These are phyloP conservation scores for Tubosaeta brunneosetosa DNA, from an alignment of 768 basidiomycete species.

Conservation along the genomic window DNA sequence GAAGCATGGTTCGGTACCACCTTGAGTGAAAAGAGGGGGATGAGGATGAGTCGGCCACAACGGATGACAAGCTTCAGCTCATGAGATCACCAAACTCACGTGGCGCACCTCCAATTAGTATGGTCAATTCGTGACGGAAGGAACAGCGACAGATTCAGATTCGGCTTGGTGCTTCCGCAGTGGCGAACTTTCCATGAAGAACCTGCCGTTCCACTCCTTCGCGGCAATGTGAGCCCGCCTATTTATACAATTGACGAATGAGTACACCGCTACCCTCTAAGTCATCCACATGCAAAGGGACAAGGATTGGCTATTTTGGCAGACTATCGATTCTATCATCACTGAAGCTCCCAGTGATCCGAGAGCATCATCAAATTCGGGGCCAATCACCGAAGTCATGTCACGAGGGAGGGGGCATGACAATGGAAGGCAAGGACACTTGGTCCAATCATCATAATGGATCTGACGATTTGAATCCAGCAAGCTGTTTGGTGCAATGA, in stretches of 20 bases:
- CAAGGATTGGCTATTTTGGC: not conserved
- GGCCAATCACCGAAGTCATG: not conserved
- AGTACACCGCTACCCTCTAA: not conserved
- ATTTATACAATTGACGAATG: not conserved
- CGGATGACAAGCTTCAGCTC: no score
- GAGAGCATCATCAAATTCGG: not conserved
- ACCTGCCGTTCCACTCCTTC: no score
- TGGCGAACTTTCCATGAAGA: not conserved
- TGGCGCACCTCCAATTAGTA: no score
- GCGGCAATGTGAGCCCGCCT: not conserved
- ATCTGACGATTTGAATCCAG: constrained; percentile 1
- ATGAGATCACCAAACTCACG: no score
- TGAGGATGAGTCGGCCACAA: no score
- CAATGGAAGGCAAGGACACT: not conserved
- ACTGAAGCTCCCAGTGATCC: not conserved
- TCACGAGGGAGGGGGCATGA: not conserved
- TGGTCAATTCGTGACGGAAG: no score
- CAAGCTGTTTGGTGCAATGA: not conserved
- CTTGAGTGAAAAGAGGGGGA: no score
- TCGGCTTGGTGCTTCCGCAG: no score
- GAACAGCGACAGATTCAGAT: no score
- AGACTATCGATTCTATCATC: no score
- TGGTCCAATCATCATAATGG: not conserved
- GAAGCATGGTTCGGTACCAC: no score
- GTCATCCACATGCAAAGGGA: not conserved